phyloP scores from a whole-genome alignment of 805 yeast species.

The Wickerhamiella alocasiicola region DNA sequence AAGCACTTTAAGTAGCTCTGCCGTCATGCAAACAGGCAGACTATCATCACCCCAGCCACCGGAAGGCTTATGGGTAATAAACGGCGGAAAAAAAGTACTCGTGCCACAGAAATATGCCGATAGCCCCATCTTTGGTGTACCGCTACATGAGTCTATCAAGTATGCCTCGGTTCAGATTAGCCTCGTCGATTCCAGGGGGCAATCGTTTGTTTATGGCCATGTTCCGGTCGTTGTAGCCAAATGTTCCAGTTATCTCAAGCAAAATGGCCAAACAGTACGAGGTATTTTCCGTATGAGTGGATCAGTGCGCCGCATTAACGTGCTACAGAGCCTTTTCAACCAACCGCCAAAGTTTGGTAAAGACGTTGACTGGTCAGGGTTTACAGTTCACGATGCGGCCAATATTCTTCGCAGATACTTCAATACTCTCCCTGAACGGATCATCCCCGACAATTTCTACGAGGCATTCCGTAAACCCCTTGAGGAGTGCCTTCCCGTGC shows the following conservation, averaged over 20 bases:
- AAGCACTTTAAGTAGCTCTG: constrained; percentile 29
- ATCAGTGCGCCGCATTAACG: constrained; percentile 74
- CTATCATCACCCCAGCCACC: constrained; percentile 9
- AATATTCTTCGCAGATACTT: constrained; percentile 74
- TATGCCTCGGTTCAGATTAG: constrained; percentile 70
- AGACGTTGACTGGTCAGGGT: constrained; percentile 81
- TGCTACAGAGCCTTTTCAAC: constrained; percentile 71
- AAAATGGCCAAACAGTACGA: constrained; percentile 56
- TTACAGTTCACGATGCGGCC: constrained; percentile 94
- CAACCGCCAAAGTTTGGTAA: constrained; percentile 85
- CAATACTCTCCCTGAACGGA: constrained; percentile 82
- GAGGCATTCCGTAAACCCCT: constrained; percentile 71
- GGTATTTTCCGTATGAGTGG: constrained; percentile 94
- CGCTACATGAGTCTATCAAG: constrained; percentile 54
- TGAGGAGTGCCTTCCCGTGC: constrained; percentile 43
- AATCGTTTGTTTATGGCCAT: constrained; percentile 65
- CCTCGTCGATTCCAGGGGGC: constrained; percentile 42
- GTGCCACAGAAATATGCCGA: constrained; percentile 16
- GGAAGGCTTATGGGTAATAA: constrained; percentile 11
- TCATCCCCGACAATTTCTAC: constrained; percentile 67
- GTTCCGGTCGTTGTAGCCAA: constrained; percentile 93
- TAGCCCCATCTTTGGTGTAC: constrained; percentile 61
- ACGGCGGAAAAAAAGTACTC: constrained; percentile 15
- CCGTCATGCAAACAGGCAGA: constrained; percentile 13
- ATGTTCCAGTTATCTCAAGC: constrained; percentile 78